A percentile compares a stretch with the other conserved stretches of the same genome.
Conservation (phyloP, 305 asterid species). For the Nicotiana rustica region DNA sequence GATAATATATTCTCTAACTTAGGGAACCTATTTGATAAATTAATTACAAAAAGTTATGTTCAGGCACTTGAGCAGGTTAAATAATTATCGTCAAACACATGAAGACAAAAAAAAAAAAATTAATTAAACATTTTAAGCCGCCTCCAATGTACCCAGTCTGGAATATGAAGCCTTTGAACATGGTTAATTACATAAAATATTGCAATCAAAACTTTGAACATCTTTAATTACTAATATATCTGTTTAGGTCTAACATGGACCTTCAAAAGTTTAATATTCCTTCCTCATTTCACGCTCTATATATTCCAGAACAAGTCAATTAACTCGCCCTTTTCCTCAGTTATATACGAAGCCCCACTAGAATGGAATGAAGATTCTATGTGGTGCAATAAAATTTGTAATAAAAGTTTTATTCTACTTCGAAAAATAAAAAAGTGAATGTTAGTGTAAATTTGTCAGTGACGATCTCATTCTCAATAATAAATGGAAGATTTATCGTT, state of each 20-base stretch:
- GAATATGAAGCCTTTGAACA: neutral
- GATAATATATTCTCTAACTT: neutral
- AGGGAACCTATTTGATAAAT: neutral
- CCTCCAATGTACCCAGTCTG: slow-evolving; percentile 6
- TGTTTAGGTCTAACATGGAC: neutral
- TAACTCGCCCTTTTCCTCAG: too few species aligned
- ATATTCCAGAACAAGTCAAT: too few species aligned
- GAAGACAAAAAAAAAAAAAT: neutral
- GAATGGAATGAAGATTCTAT: too few species aligned
- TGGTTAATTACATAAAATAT: neutral
- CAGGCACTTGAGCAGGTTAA: neutral
- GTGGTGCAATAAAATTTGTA: too few species aligned
- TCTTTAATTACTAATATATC: neutral
- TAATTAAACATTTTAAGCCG: neutral
- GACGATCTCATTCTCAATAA: too few species aligned
- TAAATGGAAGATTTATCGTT: too few species aligned
- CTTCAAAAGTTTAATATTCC: too few species aligned
- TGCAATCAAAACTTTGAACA: neutral
- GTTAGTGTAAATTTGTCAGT: too few species aligned
- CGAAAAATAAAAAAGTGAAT: too few species aligned
- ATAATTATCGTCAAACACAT: neutral
- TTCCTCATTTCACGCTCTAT: too few species aligned
- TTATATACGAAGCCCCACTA: too few species aligned
- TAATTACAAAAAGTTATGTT: neutral
- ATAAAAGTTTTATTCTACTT: too few species aligned